A percentile compares a stretch with the other conserved stretches of the same genome.
phyloP scores from a whole-genome alignment of 257 asterid species.

The Anisodus acutangulus region DNA sequence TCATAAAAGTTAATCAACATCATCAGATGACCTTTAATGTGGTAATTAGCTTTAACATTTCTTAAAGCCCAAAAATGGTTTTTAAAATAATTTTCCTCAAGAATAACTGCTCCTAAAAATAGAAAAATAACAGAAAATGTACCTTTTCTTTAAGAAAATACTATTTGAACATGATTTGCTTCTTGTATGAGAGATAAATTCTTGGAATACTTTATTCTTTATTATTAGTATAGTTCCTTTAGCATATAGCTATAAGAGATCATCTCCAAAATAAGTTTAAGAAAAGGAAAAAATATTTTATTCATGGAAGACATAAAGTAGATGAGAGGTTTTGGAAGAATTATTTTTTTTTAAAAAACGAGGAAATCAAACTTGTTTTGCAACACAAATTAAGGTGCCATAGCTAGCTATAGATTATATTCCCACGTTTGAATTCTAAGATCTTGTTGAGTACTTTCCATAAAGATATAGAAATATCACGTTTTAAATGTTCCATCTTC shows the following conservation, averaged over 20 bases:
- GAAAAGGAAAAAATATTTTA: neutral
- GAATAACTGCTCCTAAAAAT: neutral
- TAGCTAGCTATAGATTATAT: slow-evolving; percentile 23
- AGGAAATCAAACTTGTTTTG: neutral
- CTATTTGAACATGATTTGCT: neutral
- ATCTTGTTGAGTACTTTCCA: neutral
- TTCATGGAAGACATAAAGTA: neutral
- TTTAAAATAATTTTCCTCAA: neutral
- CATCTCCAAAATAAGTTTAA: neutral
- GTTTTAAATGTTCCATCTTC: neutral
- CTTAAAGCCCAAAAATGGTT: neutral
- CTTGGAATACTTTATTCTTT: neutral
- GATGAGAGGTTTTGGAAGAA: neutral
- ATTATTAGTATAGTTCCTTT: neutral
- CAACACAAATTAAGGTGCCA: neutral
- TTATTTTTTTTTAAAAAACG: too few relatives aligned
- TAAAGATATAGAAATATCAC: neutral
- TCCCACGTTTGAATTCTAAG: slow-evolving; percentile 42
- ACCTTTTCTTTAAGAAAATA: neutral
- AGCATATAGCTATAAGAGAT: neutral
- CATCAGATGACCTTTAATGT: neutral
- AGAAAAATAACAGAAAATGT: neutral
- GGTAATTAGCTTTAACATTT: neutral
- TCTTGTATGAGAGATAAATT: neutral
- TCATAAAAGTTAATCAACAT: neutral